Base-by-base conservation (phyloP, 2,329 filamentous ascomycete genomes). In the Sporothrix pallida region DNA sequence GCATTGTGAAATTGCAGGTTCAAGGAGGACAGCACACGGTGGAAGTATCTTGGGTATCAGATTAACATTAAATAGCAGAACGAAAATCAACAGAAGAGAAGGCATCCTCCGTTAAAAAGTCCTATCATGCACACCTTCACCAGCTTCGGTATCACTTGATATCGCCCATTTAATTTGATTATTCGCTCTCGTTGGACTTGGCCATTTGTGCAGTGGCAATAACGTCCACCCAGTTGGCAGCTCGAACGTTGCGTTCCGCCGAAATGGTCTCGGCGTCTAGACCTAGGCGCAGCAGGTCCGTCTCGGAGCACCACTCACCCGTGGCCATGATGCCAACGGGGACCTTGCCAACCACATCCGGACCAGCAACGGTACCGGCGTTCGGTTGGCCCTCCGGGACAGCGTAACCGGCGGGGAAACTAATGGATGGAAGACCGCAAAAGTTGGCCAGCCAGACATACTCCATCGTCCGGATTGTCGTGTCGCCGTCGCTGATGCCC, bases 261-360 rank as follows among this genome's bases (percentile, higher is more conserved):
- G 82, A 82, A 1, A 83, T 77, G 20, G 81, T 79, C 77, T 87
- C 86, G 0, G 81, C 83, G 67, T 87, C 84, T 2, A 83, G 78
- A 0, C 83, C 87, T 74, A 88, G 87, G 60, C 82, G 79, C 68
- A 89, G 75, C 76, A 89, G 77, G 2, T 81, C 80, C 70, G 85
- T 83, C 78, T 89, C 87, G 3, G 81, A 81, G 1, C 84, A 85
- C 87, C 87, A 89, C 77, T 88, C 87, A 0, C 85, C 86, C 65
- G 84, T 86, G 1, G 83, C 86, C 87, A 89, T 88, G 46, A 89
- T 77, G 1, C 87, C 87, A 2, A 88, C 82, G 0, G 87, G 86
- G 0, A 88, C 80, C 74, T 83, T 84, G 0, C 83, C 85, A 23
- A 77, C 76, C 0, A 79, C 81, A 1, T 78, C 79, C 1, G 80